These are phyloP conservation scores for Talaromyces thailandensis DNA, from an alignment of 495 filamentous ascomycete genomes.

Conservation along the genomic window DNA sequence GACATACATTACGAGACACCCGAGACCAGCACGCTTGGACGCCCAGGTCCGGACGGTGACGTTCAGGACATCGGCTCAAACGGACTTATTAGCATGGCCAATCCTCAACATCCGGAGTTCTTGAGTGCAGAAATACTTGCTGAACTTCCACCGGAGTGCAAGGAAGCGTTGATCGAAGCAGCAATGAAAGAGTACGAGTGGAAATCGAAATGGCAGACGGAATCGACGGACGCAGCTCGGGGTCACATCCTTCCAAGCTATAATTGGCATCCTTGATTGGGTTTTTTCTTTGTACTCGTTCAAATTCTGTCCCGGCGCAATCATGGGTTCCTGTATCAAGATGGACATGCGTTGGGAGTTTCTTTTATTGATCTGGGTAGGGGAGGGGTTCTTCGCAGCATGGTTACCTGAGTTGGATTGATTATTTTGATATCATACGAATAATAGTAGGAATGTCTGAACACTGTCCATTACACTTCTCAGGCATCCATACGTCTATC, in stretches of 20 bases:
- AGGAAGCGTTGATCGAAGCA: conserved; percentile 56
- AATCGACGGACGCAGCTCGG: conserved; percentile 41
- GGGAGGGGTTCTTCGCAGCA: not conserved
- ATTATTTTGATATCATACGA: not conserved
- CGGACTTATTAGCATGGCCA: conserved; percentile 47
- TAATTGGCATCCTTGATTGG: conserved; percentile 32
- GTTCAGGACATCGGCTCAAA: conserved; percentile 51
- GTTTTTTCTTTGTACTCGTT: not conserved
- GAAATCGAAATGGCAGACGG: conserved; percentile 63
- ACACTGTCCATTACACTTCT: not conserved
- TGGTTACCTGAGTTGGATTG: not conserved
- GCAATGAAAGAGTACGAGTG: conserved; percentile 53
- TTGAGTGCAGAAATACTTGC: conserved; percentile 59
- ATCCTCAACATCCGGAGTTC: conserved; percentile 32
- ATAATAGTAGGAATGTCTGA: not conserved
- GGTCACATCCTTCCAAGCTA: conserved; percentile 43
- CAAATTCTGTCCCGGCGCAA: not conserved
- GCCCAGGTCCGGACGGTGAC: conserved; percentile 58
- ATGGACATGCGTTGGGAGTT: not conserved
- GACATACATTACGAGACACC: conserved; percentile 63
- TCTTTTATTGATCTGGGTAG: not conserved
- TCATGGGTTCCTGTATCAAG: not conserved
- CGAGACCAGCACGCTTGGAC: conserved; percentile 43
- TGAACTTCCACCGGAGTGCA: conserved; percentile 63
- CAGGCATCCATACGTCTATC: not conserved